phyloP scores from a whole-genome alignment of 73 alveolate species.

The Breviolum minutum region DNA sequence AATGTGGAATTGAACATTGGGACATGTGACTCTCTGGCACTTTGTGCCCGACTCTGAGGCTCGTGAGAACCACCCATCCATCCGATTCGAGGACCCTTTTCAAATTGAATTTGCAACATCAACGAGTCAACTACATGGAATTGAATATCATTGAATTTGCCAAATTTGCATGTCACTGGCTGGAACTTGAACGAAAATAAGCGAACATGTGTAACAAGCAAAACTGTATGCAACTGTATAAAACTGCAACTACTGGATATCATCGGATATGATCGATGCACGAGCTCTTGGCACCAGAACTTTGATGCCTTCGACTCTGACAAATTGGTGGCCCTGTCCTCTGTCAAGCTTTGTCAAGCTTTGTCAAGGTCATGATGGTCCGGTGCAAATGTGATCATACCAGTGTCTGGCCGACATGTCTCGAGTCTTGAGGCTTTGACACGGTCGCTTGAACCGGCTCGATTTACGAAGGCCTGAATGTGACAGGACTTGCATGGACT shows the following conservation, averaged over 20 bases:
- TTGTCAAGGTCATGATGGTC: too few relatives aligned
- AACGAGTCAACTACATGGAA: not conserved
- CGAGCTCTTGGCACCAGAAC: not conserved
- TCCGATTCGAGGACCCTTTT: slow-evolving; percentile 65
- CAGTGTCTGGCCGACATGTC: not conserved
- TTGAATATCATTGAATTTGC: not conserved
- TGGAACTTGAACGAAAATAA: not conserved
- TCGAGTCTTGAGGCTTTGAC: slow-evolving; percentile 43
- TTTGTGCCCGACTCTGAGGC: slow-evolving; percentile 22
- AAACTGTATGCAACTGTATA: not conserved
- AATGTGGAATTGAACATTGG: not conserved
- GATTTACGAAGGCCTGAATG: slow-evolving; percentile 59
- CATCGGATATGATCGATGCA: not conserved
- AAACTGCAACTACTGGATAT: not conserved
- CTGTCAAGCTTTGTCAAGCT: not conserved
- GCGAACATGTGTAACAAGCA: not conserved
- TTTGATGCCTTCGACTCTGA: slow-evolving; percentile 90
- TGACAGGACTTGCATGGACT: not conserved
- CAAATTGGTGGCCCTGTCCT: slow-evolving; percentile 34
- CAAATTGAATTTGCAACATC: not conserved
- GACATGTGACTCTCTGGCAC: not conserved
- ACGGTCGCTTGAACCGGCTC: slow-evolving; percentile 41
- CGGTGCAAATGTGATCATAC: too few relatives aligned
- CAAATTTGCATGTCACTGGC: not conserved
- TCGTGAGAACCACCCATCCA: slow-evolving; percentile 58